Base-by-base conservation (phyloP, 2,329 filamentous ascomycete species). In the Ophiostoma tasmaniense region DNA sequence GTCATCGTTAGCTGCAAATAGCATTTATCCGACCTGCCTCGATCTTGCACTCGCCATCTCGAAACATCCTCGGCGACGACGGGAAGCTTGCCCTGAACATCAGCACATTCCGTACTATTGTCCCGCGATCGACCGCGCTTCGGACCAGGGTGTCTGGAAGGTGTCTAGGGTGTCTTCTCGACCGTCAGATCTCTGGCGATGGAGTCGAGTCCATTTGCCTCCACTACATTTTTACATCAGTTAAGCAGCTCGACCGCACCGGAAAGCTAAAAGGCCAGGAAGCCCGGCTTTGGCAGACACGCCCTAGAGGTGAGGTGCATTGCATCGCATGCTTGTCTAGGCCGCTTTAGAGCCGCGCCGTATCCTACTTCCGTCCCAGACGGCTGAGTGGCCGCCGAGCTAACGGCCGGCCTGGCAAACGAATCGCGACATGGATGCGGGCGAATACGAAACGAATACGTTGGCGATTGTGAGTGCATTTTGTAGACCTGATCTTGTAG, bases 391-490 rank as follows among this genome's bases (percentile, higher is more conserved):
- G 66, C 70, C 68, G 69, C 55, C 68, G 68, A 66, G 69, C 69
- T 65, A 68, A 70, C 64, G 70, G 71, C 69, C 70, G 73, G 71
- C 73, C 71, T 73, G 69, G 71, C 70, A 71, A 73, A 69, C 71
- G 69, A 67, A 72, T 39, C 74, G 72, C 84, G 85, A 83, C 76
- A 88, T 88, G 85, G 85, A 88, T 78, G 82, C 83, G 77, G 83
- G 84, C 73, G 85, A 87, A 79, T 87, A 86, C 78, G 84, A 86
- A 75, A 88, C 85, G 76, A 88, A 88, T 78, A 82, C 81, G 71
- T 78, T 88, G 74, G 79, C 85, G 75, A 81, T 87, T 79, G 85
- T 87, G 73, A 74, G 83, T 79, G 45, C 55, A 2, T 55, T 25
- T 14, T 28, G 10, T 17, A 20, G 17, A 2, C 39, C 8, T 30